These are phyloP conservation scores for Strobilomyces dryophilus DNA, from an alignment of 768 basidiomycete genomes.

Conservation along the genomic window DNA sequence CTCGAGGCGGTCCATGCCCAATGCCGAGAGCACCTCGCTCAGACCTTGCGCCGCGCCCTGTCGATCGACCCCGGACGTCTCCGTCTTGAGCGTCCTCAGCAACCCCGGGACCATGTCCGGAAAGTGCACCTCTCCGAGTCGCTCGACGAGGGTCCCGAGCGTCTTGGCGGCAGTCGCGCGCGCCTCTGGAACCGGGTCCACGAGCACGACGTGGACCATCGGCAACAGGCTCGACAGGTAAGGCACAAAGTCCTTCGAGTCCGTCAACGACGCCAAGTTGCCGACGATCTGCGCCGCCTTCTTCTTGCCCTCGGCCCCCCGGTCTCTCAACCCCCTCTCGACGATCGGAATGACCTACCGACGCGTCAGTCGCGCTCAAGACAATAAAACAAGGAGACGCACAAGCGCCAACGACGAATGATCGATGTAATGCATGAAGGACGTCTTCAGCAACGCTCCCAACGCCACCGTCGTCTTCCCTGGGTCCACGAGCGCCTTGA, in stretches of 20 bases:
- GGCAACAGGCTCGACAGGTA: constrained; percentile 89
- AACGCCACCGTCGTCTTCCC: constrained; percentile 84
- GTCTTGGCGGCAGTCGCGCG: constrained; percentile 97
- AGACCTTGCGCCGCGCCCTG: constrained; percentile 98
- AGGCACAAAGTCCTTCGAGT: constrained; percentile 89
- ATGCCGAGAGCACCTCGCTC: constrained; percentile 88
- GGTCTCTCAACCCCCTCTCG: constrained; percentile 87
- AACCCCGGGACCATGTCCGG: constrained; percentile 92
- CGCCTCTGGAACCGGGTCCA: constrained; percentile 97
- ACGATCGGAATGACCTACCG: constrained; percentile 87
- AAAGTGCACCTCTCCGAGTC: constrained; percentile 91
- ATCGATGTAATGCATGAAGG: constrained; percentile 98
- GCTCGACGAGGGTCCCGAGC: constrained; percentile 92
- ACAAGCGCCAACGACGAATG: constrained; percentile 93
- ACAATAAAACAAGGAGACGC: constrained; percentile 22
- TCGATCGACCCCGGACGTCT: constrained; percentile 92
- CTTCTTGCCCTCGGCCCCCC: constrained; percentile 91
- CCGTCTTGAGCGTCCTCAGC: constrained; percentile 82
- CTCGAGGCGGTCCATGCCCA: constrained; percentile 97
- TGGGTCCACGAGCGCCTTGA: constrained; percentile 95
- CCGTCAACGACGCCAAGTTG: constrained; percentile 88
- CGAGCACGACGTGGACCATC: constrained; percentile 85
- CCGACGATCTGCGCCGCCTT: constrained; percentile 97
- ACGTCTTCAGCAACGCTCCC: constrained; percentile 83
- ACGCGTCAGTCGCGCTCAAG: not conserved